These are phyloP conservation scores for Starmerella apis DNA, from an alignment of 805 yeast genomes.

Conservation along the genomic window DNA sequence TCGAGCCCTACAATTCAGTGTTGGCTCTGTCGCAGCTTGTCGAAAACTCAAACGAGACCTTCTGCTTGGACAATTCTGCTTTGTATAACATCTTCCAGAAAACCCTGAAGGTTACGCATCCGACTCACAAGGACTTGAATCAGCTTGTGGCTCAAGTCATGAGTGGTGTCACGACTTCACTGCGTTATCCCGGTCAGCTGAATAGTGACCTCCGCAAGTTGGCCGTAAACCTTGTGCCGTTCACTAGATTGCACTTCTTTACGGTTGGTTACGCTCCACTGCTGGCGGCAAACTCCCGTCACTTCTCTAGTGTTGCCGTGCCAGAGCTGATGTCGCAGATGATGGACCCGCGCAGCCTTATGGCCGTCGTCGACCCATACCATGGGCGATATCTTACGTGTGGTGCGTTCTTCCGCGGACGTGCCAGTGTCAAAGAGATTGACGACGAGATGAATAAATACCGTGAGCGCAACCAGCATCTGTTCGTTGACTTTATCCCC, in stretches of 20 bases:
- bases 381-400: constrained; percentile 86
- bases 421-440: constrained; percentile 83
- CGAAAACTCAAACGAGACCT: constrained; percentile 84
- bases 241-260: constrained; percentile 90
- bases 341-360: constrained; percentile 86
- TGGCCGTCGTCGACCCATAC: constrained; percentile 90
- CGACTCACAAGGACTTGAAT: constrained; percentile 70
- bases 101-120: constrained; percentile 71
- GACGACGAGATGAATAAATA: constrained; percentile 86
- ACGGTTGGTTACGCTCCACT: constrained; percentile 93
- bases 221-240: constrained; percentile 89
- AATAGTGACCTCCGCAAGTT: constrained; percentile 85
- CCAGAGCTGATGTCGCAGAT: constrained; percentile 90
- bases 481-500: constrained; percentile 94
- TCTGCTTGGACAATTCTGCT: constrained; percentile 92
- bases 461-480: constrained; percentile 67
- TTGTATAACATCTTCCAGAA: constrained; percentile 79
- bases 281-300: constrained; percentile 66
- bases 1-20: constrained; percentile 90
- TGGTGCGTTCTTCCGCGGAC: constrained; percentile 90
- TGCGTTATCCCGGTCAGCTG: constrained; percentile 91
- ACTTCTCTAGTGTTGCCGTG: constrained; percentile 74
- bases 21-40: constrained; percentile 83
- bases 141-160: constrained; percentile 77
- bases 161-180: constrained; percentile 91